Evolutionary conservation across 306 rosid genomes (phyloP), one percentile per base, ranked within the genome.

Genomic region (Echinosophora koreensis): DNA sequence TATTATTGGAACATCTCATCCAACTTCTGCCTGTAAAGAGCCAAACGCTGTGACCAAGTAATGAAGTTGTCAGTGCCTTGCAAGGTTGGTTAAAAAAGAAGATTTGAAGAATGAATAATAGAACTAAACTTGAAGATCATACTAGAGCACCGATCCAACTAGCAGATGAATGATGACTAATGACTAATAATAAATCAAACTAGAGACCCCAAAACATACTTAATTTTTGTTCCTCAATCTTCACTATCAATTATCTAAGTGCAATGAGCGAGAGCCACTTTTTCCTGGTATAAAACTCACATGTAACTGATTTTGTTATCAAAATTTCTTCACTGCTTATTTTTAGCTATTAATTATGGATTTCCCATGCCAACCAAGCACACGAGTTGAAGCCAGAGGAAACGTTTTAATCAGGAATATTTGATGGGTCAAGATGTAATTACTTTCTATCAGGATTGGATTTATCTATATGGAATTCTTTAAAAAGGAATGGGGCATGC

Each of bases 1-100:
- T 55, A 77, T 78, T 62, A 73, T 9, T 81, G 12, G 76, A 73
- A 56, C 88, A 78, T 78, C 16, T 85, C 81, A 69, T 85, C 88
- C 84, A 85, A 78, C 80, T 78, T 85, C 67, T 85, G 76, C 27
- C 65, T 85, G 83, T 85, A 85, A 57, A 69, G 86, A 69, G 88
- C 88, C 81, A 85, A 74, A 69, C 71, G 78, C 88, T 85, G 88
- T 35, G 66, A 78, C 38, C 64, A 78, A 66, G 62, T 30, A 38
- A 52, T 44, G 52, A 37, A 73, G 34, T 37, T 61, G 78, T 85
- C 51, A 81, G 63, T 49, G 71, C 34, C 77, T 81, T 51, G 60
- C 47, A 12, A 71, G 55, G 37, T 66, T 61, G 44, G 78, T 77
- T 62, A 6, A 73, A 57, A 74, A 49, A 56, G n/a, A 42, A 76